Evolutionary conservation across 768 basidiomycete genomes (phyloP), one percentile per base, ranked within the genome.

Genomic region (Collybia nuda): DNA sequence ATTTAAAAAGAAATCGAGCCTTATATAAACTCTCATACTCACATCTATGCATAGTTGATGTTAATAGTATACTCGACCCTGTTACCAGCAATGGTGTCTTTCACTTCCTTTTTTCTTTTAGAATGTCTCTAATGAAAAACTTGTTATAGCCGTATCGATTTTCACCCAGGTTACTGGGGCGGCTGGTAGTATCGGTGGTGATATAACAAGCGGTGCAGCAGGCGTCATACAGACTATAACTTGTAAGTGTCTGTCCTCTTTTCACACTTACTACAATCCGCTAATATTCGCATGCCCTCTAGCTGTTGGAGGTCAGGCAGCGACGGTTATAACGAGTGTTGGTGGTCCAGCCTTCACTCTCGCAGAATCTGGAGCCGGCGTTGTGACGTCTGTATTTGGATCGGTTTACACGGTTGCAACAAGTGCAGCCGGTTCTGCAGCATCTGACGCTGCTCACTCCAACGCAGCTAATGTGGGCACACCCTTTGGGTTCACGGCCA

Each of bases 261-360:
- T 44, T 15, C n/a, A 19, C 12, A 8, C 36, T 46, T 19, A 62
- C 32, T 52, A 59, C 32, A 57, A 57, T 19, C 42, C 54, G 2
- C 55, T 62, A 17, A 62, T 59, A 7, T 42, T 64, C 14, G 62
- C 38, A 41, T 48, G 18, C 29, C 14, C 45, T 51, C 42, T 23
- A 88, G 86, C 83, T 24, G 59, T 75, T 48, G 82, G 71, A n/a
- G 85, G 79, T 12, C 50, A 67, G 7, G 78, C 70, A 2, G 66
- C 72, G 44, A 88, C 81, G 12, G 61, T 87, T 17, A 65, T 88
- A 23, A 84, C 81, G 14, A 80, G 77, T 37, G 75, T 61, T 8
- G 86, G 83, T 6, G 86, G 85, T 9, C 57, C 73, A 39, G 85
- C 76, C 1, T 66, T 86, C 50, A 88, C 85, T 0, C 73, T 88